Percentiles rank a stretch among this genome's conserved stretches.
Conservation (phyloP, 371 early-diverging fungal species). For the Mortierella sp. region DNA sequence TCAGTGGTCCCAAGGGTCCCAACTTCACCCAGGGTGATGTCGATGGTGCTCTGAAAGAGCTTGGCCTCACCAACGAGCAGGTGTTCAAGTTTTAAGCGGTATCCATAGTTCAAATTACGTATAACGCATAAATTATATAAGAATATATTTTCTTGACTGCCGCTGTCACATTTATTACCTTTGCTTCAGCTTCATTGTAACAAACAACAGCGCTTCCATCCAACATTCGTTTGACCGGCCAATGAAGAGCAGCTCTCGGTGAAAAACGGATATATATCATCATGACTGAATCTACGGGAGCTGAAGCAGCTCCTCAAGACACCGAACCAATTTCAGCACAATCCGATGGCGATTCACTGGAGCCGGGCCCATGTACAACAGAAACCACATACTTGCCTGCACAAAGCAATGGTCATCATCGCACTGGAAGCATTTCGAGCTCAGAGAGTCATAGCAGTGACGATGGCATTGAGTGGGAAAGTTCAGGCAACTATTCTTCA, state of each 20-base stretch:
- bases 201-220: neutral
- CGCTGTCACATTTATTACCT: neutral
- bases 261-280: neutral
- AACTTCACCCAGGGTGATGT: conserved; percentile 89
- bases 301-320: too few relatives aligned
- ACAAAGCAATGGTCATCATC: neutral
- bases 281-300: conserved; percentile 1
- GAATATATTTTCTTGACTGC: neutral
- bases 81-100: conserved; percentile 89
- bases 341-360: too few relatives aligned
- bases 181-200: neutral
- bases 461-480: conserved; percentile 42
- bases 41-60: conserved; percentile 82
- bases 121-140: conserved; percentile 3
- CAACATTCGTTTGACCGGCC: neutral
- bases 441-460: conserved; percentile 37
- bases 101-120: too few relatives aligned
- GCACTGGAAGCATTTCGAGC: conserved; percentile 15
- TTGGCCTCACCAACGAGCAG: conserved; percentile 80
- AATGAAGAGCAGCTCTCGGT: conserved; percentile 12
- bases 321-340: too few relatives aligned
- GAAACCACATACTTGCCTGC: too few relatives aligned
- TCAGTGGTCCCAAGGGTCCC: conserved; percentile 89
- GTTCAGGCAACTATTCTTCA: conserved; percentile 4
- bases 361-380: too few relatives aligned